Conservation (phyloP, 371 early-diverging fungal species). For the Umbelopsis sp. region DNA sequence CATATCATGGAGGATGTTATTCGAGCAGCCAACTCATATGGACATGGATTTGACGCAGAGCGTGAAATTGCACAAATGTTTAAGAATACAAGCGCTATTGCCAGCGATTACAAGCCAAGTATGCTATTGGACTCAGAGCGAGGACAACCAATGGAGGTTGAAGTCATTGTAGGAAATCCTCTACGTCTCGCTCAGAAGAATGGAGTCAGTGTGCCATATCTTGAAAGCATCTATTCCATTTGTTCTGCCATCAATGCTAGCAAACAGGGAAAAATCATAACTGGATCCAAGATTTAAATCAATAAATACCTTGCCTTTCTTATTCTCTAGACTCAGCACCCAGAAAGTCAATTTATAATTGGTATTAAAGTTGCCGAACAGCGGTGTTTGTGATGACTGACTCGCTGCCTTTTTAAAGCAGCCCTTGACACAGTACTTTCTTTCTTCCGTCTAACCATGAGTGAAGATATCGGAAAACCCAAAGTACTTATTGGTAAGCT, state of each 20-base stretch:
- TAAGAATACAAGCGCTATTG: conserved; percentile 48
- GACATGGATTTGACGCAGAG: conserved; percentile 50
- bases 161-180: conserved; percentile 68
- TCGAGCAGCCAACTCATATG: conserved; percentile 53
- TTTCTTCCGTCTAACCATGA: too few relatives aligned
- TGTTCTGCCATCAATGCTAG: conserved; percentile 30
- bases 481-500: conserved; percentile 6
- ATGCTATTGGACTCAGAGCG: conserved; percentile 68
- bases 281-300: not conserved
- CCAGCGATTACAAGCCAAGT: conserved; percentile 64
- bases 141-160: conserved; percentile 65
- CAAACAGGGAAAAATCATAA: not conserved
- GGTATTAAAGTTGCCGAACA: too few relatives aligned
- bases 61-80: conserved; percentile 54
- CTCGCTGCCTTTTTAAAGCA: too few relatives aligned
- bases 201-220: conserved; percentile 44
- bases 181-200: conserved; percentile 59
- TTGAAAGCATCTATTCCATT: conserved; percentile 47
- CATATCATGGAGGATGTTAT: conserved; percentile 70
- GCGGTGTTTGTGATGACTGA: too few relatives aligned
- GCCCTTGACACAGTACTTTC: too few relatives aligned
- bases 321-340: too few relatives aligned
- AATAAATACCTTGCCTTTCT: too few relatives aligned
- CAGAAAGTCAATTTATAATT: too few relatives aligned
- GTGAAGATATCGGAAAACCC: not conserved